A percentile compares a stretch with the other conserved stretches of the same genome.
These are phyloP conservation scores for Yamadazyma laniorum DNA, from an alignment of 805 yeast species.

Conservation along the genomic window DNA sequence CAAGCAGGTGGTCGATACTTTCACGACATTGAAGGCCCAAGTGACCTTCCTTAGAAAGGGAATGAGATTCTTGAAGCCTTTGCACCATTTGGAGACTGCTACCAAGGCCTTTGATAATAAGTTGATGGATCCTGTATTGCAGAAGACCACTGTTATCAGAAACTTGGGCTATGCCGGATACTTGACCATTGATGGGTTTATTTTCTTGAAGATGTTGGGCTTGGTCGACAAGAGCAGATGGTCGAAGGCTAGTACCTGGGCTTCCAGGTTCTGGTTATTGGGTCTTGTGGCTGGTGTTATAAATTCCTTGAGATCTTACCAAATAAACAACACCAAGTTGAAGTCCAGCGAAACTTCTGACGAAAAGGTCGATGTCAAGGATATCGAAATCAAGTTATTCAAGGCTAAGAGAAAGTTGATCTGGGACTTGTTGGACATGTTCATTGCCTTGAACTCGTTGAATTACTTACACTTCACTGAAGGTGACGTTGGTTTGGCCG, in stretches of 20 bases:
- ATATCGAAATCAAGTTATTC: conserved; percentile 43
- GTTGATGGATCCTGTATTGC: conserved; percentile 58
- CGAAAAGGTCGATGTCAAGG: conserved; percentile 33
- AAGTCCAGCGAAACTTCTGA: conserved; percentile 19
- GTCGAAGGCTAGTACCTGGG: conserved; percentile 51
- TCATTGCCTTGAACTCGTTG: conserved; percentile 72
- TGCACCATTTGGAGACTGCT: conserved; percentile 69
- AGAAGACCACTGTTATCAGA: conserved; percentile 51
- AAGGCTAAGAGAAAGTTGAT: conserved; percentile 59
- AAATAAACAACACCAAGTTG: conserved; percentile 42
- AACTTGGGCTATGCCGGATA: conserved; percentile 64
- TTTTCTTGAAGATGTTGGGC: conserved; percentile 60
- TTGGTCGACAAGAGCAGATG: conserved; percentile 48
- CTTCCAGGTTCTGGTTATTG: conserved; percentile 74
- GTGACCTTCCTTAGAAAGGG: conserved; percentile 77
- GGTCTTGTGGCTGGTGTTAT: conserved; percentile 64
- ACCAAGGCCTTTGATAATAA: conserved; percentile 66
- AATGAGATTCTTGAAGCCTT: conserved; percentile 78
- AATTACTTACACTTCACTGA: conserved; percentile 62
- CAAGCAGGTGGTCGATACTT: conserved; percentile 43
- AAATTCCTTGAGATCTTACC: conserved; percentile 54
- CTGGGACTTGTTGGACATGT: conserved; percentile 74
- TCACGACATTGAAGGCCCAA: conserved; percentile 57
- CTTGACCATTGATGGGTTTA: conserved; percentile 60
- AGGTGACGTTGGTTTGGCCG: conserved; percentile 80